Base-by-base conservation (phyloP, 2,329 filamentous ascomycete genomes). In the Phialophora expanda region DNA sequence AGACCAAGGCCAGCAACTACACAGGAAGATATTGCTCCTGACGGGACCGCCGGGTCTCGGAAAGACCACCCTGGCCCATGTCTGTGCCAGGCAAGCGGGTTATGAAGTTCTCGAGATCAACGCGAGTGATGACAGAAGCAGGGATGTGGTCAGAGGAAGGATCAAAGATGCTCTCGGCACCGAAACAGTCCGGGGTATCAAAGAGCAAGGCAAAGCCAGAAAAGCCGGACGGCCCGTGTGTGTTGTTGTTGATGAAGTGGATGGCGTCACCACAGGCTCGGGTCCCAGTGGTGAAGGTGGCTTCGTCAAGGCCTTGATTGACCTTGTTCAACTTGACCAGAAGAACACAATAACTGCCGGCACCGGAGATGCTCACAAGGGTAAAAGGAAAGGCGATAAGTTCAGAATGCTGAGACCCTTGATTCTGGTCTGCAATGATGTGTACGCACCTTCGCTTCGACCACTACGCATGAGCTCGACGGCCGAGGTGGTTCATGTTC, bases 101-200 rank as follows among this genome's bases (percentile, higher is more conserved):
- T 99, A 99, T 73, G 95, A 98, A 74, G 91, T 96, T 0, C 86
- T 98, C 75, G 95, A 99, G 76, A 96, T 99, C 79, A 99, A 99
- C 73, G 95, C 96, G 8, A 98, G 94, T 73, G 95, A 99, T 75
- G 96, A 99, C 75, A 86, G 95, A 73, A 97, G 92, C 74, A 85
- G 86, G 32, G 89, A 94, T 74, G 92, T 99, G 1, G 95, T 99
- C 41, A 95, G 91, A 75, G 92, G 92, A 6, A 86, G 93, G 17
- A 97, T 99, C 70, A 86, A 91, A 72, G 96, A 97, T 64, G 94
- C 92, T 76, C 85, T 99, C 38, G 93, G 92, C 0, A 99, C 95
- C 0, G 94, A 99, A 76, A 97, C 92, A 66, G 94, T 99, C 67
- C 95, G 91, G 75, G 86, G 82, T 58, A 87, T 78, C 74, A 74